Base-by-base conservation (phyloP, 129 eudicot genomes). In the Artemisia annua region DNA sequence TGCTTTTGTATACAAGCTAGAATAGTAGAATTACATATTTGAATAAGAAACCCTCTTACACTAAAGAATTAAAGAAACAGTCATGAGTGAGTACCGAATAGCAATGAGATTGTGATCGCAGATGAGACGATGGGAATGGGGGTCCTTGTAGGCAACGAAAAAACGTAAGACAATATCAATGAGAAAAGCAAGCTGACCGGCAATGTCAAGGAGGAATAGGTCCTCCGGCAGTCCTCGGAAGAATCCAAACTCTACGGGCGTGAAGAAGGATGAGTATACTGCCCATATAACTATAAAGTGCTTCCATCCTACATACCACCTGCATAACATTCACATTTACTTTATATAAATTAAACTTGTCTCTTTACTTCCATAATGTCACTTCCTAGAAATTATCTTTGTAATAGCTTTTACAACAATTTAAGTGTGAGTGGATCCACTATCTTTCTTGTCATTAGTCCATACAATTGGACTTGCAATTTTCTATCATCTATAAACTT, bases 281-380 rank as follows among this genome's bases (percentile, higher is more conserved):
- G 96, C 96, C 91, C 96, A 89, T 77, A 89, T 65, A 78, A 86
- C 75, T 5, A 89, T 84, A 81, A 89, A 82, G 19, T 86, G 84
- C 46, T 79, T 75, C 96, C 96, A 89, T 64, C 26, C 73, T 20
- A 60, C 46, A 72, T 86, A 89, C 78, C 84, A 82, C 87, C 89
- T 89, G 95, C 85, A 24, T 64, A 64, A 70, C 24, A 52, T 30
- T 69, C 61, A 20, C 46, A 44, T 46, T 52, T 16, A 12, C n/a
- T 52, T 52, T 18, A 52, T 12, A 12, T 14, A 4, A 28, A 28
- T 28, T 28, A 28, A 39, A 39, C 44, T 39, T 32, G 39, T 39
- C 44, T 39, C 44, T 39, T 39, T 39, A 39, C 7, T 39, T 10
- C 44, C 44, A 14, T 16, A 52, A 52, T 52, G 3, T 16, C 57